These are phyloP conservation scores for Phyllosticta citribraziliensis DNA, from an alignment of 2,329 filamentous ascomycete species.

Conservation along the genomic window DNA sequence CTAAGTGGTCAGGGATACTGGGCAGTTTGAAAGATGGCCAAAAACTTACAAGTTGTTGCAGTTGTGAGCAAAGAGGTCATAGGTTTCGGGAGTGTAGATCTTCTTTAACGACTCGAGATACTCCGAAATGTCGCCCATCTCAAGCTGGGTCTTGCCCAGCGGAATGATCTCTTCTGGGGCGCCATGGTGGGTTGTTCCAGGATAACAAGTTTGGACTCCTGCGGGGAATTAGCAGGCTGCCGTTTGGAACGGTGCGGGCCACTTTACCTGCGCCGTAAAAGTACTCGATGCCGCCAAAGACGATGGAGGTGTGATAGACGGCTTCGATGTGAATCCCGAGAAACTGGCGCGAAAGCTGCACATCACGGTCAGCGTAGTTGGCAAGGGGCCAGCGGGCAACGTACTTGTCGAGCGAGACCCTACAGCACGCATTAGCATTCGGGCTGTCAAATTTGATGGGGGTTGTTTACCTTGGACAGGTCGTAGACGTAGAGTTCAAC, in stretches of 20 bases:
- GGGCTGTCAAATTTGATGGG: neutral
- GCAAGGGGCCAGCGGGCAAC: constrained; percentile 18
- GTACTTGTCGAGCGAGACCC: constrained; percentile 43
- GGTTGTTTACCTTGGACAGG: constrained; percentile 31
- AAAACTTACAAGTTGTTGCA: constrained; percentile 73
- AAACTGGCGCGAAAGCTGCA: constrained; percentile 46
- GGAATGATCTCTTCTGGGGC: constrained; percentile 65
- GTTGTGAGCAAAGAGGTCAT: constrained; percentile 83
- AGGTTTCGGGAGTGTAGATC: constrained; percentile 78
- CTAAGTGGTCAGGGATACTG: neutral
- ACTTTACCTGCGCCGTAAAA: constrained; percentile 68
- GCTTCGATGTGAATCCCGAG: constrained; percentile 72
- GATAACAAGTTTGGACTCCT: constrained; percentile 62
- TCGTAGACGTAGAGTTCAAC: constrained; percentile 44
- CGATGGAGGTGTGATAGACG: constrained; percentile 88
- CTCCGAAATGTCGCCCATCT: constrained; percentile 72
- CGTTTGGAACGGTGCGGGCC: neutral
- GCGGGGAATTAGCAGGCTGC: neutral
- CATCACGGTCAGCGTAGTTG: neutral
- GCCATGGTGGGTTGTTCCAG: constrained; percentile 80
- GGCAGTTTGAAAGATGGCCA: neutral
- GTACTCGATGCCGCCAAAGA: constrained; percentile 78
- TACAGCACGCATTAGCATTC: constrained; percentile 17
- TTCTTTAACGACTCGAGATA: constrained; percentile 76
- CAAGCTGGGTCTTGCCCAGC: constrained; percentile 68